Conservation (phyloP, 1,139 yeast species). For the Protomyces arabidopsidicola region DNA sequence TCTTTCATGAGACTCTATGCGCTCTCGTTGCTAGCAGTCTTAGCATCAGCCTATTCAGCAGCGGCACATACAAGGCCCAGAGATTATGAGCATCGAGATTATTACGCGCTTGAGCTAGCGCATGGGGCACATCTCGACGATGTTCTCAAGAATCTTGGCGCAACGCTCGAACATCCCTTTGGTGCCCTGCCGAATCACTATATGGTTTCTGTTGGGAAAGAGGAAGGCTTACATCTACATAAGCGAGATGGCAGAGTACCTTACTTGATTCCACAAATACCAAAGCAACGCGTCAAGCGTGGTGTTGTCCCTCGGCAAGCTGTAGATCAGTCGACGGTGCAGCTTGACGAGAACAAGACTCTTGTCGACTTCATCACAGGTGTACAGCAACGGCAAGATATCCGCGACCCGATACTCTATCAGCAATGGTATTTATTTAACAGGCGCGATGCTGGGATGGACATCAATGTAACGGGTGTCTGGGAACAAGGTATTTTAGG, state of each 20-base stretch:
- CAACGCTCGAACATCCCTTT: constrained; percentile 39
- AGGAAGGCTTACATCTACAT: neutral
- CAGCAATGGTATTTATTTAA: constrained; percentile 91
- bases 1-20: neutral
- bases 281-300: constrained; percentile 9
- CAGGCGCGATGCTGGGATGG: constrained; percentile 66
- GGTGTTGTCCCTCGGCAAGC: constrained; percentile 5
- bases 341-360: constrained; percentile 33
- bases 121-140: neutral
- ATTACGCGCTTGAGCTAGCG: constrained; percentile 21
- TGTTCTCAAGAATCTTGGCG: constrained; percentile 32
- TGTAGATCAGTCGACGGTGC: constrained; percentile 28
- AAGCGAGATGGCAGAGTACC: neutral
- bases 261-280: constrained; percentile 10
- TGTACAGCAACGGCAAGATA: constrained; percentile 50
- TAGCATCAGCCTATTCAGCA: neutral
- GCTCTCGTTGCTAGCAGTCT: neutral
- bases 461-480: constrained; percentile 77
- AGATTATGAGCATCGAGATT: constrained; percentile 19
- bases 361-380: constrained; percentile 32
- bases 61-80: neutral
- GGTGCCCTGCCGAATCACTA: constrained; percentile 39
- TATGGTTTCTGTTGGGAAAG: constrained; percentile 37
- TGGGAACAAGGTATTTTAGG: constrained; percentile 80
- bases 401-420: constrained; percentile 72